Evolutionary conservation across 345 rosid species (phyloP).

Genomic region (Eucalyptus regnans): DNA sequence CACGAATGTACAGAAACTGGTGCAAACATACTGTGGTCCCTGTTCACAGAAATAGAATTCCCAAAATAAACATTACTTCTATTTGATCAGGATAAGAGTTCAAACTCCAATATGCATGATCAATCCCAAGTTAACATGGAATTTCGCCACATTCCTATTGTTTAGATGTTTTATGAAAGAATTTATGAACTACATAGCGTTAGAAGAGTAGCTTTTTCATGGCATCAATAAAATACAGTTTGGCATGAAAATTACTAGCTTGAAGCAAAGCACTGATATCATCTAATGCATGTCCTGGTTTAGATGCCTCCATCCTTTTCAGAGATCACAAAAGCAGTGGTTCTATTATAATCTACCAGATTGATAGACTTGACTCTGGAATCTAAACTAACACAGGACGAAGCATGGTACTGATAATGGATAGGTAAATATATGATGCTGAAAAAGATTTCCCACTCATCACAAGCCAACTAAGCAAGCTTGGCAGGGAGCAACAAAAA

Average conservation of each 20-base stretch:
- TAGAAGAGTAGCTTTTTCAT: background rate
- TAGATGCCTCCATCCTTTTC: background rate
- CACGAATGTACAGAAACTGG: slow-evolving; percentile 88
- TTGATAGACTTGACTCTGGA: background rate
- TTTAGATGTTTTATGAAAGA: background rate
- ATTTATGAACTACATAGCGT: background rate
- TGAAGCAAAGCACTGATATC: background rate
- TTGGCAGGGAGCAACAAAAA: background rate
- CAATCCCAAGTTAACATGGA: background rate
- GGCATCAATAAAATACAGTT: background rate
- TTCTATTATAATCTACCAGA: background rate
- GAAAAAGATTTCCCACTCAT: background rate
- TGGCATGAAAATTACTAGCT: background rate
- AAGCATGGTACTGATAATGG: background rate
- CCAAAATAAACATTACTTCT: background rate
- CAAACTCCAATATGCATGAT: background rate
- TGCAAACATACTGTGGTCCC: slow-evolving; percentile 99
- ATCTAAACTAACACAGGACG: background rate
- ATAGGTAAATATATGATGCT: background rate
- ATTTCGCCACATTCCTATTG: background rate
- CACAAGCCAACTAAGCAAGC: background rate
- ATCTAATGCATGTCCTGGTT: background rate
- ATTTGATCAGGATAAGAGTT: background rate
- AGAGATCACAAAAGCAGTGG: background rate
- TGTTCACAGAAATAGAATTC: slow-evolving; percentile 19